These are phyloP conservation scores for Melampsora medusae DNA, from an alignment of 1,284 basidiomycete genomes.

Conservation along the genomic window DNA sequence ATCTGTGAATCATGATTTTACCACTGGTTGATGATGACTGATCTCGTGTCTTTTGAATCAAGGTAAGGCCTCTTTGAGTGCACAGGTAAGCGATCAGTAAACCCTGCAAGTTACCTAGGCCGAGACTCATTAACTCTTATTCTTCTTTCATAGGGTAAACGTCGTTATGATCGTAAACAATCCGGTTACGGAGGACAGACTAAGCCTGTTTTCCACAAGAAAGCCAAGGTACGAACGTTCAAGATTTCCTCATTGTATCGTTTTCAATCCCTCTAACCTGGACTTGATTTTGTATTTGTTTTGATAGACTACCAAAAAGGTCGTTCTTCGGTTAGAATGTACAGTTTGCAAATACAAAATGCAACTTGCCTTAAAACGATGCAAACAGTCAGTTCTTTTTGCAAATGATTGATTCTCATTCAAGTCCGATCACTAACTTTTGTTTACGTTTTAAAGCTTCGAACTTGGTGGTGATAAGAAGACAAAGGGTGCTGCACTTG, in stretches of 20 bases:
- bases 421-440: neutral
- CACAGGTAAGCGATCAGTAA: slow-evolving; percentile 14
- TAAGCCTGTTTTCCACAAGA: slow-evolving; percentile 99
- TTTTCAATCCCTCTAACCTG: neutral
- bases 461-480: slow-evolving; percentile 99
- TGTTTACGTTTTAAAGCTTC: slow-evolving; percentile 65
- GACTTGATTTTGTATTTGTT: neutral
- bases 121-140: neutral
- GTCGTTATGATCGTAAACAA: slow-evolving; percentile 96
- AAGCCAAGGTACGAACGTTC: slow-evolving; percentile 61
- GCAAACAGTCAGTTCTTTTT: slow-evolving; percentile 71
- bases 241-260: neutral
- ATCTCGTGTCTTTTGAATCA: neutral
- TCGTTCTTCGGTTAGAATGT: slow-evolving; percentile 95
- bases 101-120: too few relatives aligned
- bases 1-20: neutral
- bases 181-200: slow-evolving; percentile 99
- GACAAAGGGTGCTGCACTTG: slow-evolving; percentile 91
- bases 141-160: slow-evolving; percentile 84
- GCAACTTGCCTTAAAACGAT: slow-evolving; percentile 83
- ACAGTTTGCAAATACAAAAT: slow-evolving; percentile 95
- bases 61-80: slow-evolving; percentile 55
- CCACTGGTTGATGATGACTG: too few relatives aligned
- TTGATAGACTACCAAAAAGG: slow-evolving; percentile 93
- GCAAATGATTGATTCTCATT: slow-evolving; percentile 54